Evolutionary conservation across 169 alveolate species (phyloP).

Genomic region (Plasmodium fragile): DNA sequence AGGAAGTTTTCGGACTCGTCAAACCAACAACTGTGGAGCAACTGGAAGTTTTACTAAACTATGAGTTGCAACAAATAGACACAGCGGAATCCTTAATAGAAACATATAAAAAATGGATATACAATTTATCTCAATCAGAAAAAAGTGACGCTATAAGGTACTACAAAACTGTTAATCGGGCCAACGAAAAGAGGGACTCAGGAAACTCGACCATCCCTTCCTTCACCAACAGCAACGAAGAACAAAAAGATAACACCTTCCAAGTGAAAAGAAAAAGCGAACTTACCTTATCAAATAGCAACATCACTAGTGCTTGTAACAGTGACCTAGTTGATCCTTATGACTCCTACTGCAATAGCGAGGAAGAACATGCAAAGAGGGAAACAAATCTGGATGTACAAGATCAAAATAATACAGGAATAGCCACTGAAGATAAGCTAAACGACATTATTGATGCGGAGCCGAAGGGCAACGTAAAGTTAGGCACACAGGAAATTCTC

Average conservation of each 20-base stretch:
- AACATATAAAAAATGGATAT: slow-evolving; percentile 70
- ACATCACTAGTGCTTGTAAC: slow-evolving; percentile 1
- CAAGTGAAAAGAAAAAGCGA: slow-evolving; percentile 16
- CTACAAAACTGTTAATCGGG: slow-evolving; percentile 13
- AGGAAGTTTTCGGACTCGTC: slow-evolving; percentile 54
- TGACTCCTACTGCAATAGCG: background rate
- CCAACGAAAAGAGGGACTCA: slow-evolving; percentile 10
- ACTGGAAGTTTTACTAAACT: slow-evolving; percentile 46
- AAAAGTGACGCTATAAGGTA: slow-evolving; percentile 60
- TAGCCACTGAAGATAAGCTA: background rate
- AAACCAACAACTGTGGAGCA: slow-evolving; percentile 52
- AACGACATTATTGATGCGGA: background rate
- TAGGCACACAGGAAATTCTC: background rate
- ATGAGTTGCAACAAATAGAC: slow-evolving; percentile 58
- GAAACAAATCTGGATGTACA: background rate
- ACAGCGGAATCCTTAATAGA: slow-evolving; percentile 41
- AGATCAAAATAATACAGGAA: background rate
- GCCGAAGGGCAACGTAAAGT: background rate
- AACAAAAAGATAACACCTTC: background rate
- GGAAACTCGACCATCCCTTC: background rate
- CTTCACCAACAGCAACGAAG: slow-evolving; percentile 4
- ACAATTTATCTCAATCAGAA: slow-evolving; percentile 51
- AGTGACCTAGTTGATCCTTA: background rate
- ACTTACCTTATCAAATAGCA: background rate
- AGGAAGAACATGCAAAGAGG: background rate